Conservation (phyloP, 129 eudicot species). For the Rutidosis leptorrhynchoides region DNA sequence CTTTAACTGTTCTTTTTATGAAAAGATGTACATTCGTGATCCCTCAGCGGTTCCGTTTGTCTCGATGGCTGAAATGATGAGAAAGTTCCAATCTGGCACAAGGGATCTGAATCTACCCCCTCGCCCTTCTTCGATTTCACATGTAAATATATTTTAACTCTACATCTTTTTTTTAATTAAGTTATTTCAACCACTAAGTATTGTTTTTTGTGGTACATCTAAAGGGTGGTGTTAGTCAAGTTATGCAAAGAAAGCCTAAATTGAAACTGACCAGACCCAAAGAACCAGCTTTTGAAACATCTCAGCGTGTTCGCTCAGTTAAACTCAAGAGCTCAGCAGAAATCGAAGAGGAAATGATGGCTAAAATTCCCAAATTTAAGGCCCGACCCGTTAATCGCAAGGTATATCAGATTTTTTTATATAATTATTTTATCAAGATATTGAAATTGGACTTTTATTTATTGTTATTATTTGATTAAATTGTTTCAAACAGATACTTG, state of each 20-base stretch:
- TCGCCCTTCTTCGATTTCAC: slow-evolving; percentile 33
- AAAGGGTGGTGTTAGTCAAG: slow-evolving; percentile 46
- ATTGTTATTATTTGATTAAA: neutral
- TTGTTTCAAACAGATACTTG: slow-evolving; percentile 54
- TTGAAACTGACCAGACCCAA: slow-evolving; percentile 80
- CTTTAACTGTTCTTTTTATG: neutral
- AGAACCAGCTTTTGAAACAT: slow-evolving; percentile 79
- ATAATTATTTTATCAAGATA: neutral
- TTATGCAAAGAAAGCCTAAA: slow-evolving; percentile 55
- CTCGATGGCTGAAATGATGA: slow-evolving; percentile 93
- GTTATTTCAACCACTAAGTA: neutral
- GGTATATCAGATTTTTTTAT: slow-evolving; percentile 36
- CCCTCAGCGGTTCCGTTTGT: slow-evolving; percentile 70
- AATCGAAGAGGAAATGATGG: slow-evolving; percentile 92
- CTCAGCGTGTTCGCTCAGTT: slow-evolving; percentile 71
- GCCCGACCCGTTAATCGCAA: slow-evolving; percentile 87
- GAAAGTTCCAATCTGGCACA: slow-evolving; percentile 83
- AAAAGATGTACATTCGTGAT: slow-evolving; percentile 77
- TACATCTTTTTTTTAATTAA: neutral
- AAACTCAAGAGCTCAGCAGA: slow-evolving; percentile 78
- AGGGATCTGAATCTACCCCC: slow-evolving; percentile 56
- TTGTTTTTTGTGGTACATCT: neutral
- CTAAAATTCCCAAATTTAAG: slow-evolving; percentile 90
- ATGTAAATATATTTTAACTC: slow-evolving; percentile 32
- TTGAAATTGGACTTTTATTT: neutral